These are phyloP conservation scores for Thraustochytrium striatum DNA, from an alignment of 352 stramenopile genomes.

Conservation along the genomic window DNA sequence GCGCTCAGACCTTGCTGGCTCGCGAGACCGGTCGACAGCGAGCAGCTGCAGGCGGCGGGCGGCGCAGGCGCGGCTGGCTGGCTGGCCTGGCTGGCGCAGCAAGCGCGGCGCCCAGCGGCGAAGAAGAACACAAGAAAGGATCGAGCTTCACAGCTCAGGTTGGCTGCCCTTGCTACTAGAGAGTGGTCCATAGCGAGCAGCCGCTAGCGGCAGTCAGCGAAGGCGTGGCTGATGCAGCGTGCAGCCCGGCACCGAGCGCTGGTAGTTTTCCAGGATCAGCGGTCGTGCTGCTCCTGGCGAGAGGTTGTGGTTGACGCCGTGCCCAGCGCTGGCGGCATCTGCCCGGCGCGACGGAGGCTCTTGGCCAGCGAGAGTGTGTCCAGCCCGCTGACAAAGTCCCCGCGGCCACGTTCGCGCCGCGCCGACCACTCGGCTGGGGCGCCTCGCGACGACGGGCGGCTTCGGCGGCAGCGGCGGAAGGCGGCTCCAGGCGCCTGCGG, in stretches of 20 bases:
- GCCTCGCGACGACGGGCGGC: not conserved
- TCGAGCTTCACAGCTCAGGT: too few species aligned
- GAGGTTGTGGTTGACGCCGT: not conserved
- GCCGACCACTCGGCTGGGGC: not conserved
- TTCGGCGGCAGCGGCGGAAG: not conserved
- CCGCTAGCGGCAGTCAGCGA: too few species aligned
- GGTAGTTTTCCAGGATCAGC: not conserved
- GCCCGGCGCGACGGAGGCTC: not conserved
- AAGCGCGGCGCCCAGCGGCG: too few species aligned
- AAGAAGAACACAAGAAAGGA: too few species aligned
- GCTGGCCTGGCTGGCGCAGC: too few species aligned
- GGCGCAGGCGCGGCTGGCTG: too few species aligned
- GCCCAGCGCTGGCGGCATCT: not conserved
- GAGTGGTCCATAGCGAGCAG: too few species aligned
- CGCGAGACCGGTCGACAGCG: too few species aligned
- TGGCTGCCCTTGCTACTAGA: too few species aligned
- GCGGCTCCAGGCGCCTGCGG: not conserved
- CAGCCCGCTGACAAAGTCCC: not conserved
- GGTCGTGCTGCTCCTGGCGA: not conserved
- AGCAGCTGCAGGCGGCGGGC: too few species aligned
- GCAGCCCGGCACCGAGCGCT: not conserved
- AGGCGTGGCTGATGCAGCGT: too few species aligned
- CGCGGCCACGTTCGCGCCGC: not conserved
- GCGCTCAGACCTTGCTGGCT: too few species aligned
- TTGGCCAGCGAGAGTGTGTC: not conserved